Base-by-base conservation (phyloP, 139 green algal species). In the Ettlia oleoabundans region DNA sequence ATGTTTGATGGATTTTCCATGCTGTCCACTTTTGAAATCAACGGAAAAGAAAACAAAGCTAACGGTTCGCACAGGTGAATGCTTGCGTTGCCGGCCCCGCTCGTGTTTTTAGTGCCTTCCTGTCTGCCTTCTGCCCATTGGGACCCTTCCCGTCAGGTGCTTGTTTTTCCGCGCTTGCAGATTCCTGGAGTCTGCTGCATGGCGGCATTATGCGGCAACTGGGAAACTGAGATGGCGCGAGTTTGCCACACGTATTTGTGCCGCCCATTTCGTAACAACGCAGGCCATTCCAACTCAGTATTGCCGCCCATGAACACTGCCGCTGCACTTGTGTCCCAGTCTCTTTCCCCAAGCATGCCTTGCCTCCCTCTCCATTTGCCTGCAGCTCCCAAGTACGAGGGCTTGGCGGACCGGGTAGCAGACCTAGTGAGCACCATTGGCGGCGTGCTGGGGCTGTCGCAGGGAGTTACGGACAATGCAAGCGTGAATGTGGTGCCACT, bases 1-100 rank as follows among this genome's bases (percentile, higher is more conserved):
- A 72, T 97, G 84, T 97, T 97, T 84, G 93, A 97, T 32, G 93
- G 93, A 10, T 95, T 91, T 69, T 91, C 77, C 37, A 84, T 92
- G 73, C 62, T 97, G 35, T 40, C 70, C 51, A 90, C 92, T 67
- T 84, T 94, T 26, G 37, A 84, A 7, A 69, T 95, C 33, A 2
- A 76, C 13, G 85, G 85, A 6, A 88, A 80, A 2, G 52, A 26
- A 21, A 83, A 85, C 53, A 55, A 35, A 9, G 89, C 78, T 40
- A 88, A 5, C 43, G 70, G 55, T 41, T 84, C 66, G 42, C 58
- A 74, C 85, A 92, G 86, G 77, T 85, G 70, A 21, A 75, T 2
- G 3, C 15, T 28, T 4, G 3, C 28, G 3, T 3, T 4, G 22
- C 24, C 61, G 37, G 61, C 19, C 2, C 15, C n/a, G n/a, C n/a